Percentiles rank a stretch among this genome's conserved stretches.
phyloP scores from a whole-genome alignment of 2,329 filamentous ascomycete species.

The Penicillium sp. region DNA sequence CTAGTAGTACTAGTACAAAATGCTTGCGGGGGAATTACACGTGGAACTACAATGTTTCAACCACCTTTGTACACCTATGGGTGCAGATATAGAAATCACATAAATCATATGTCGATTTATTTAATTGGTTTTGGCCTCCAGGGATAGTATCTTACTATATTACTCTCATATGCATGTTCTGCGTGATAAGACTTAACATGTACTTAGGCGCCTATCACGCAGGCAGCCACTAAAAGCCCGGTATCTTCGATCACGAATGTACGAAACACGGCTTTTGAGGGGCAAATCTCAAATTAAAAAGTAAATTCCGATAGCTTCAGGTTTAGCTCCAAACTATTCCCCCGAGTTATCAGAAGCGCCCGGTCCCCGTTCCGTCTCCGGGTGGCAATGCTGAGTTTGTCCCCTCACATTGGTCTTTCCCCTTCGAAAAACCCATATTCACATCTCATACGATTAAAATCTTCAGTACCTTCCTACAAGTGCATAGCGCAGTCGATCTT shows the following conservation, averaged over 20 bases:
- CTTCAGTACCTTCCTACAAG: not conserved
- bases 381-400: slow-evolving; percentile 6
- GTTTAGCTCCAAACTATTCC: slow-evolving; percentile 2
- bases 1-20: not conserved
- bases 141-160: not conserved
- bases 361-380: slow-evolving; percentile 5
- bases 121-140: not conserved
- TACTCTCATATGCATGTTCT: not conserved
- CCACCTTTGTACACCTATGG: too few species aligned
- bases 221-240: too few species aligned
- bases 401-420: not conserved
- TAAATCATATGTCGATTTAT: not conserved
- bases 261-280: not conserved
- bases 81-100: too few species aligned
- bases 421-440: not conserved
- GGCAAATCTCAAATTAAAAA: not conserved
- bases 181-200: not conserved
- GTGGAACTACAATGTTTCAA: not conserved
- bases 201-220: too few species aligned
- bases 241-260: not conserved
- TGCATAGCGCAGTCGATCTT: slow-evolving; percentile 8
- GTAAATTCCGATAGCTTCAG: not conserved
- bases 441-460: not conserved
- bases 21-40: not conserved
- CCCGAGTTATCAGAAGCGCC: not conserved